phyloP scores from a whole-genome alignment of 2,329 filamentous ascomycete genomes.

The Parastagonospora avenae region DNA sequence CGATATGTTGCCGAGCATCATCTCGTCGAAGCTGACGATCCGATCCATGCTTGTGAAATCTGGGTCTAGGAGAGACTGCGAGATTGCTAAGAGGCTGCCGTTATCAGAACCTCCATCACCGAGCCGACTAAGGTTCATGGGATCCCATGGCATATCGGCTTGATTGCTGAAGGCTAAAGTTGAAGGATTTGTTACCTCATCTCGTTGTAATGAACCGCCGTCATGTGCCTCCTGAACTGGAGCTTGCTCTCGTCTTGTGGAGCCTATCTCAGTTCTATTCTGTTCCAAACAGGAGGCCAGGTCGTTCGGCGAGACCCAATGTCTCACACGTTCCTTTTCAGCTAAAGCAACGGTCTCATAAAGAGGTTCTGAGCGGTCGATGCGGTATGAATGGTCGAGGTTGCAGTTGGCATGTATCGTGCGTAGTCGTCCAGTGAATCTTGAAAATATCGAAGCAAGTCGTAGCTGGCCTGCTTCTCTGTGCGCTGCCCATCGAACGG shows the following conservation, averaged over 20 bases:
- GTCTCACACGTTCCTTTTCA: neutral
- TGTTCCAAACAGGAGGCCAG: neutral
- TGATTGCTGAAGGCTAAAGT: neutral
- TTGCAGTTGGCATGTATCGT: neutral
- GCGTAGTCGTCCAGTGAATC: neutral
- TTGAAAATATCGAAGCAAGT: neutral
- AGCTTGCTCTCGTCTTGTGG: neutral
- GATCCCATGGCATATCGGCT: neutral
- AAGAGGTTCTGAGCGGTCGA: neutral
- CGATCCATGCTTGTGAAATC: slow-evolving; percentile 7
- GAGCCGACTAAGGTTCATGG: neutral
- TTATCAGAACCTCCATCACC: neutral
- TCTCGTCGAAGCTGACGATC: slow-evolving; percentile 7
- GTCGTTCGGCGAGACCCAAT: neutral
- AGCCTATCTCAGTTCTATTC: neutral
- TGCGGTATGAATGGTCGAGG: neutral
- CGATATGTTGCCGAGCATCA: neutral
- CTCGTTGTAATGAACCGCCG: neutral
- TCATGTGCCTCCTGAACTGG: neutral
- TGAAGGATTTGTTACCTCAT: neutral
- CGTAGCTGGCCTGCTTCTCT: neutral
- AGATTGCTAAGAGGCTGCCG: slow-evolving; percentile 1
- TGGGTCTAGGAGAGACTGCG: slow-evolving; percentile 2
- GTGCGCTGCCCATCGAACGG: neutral
- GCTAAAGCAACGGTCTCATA: neutral